Evolutionary conservation across 768 basidiomycete species (phyloP).

Genomic region (Leccinum barrowsii): DNA sequence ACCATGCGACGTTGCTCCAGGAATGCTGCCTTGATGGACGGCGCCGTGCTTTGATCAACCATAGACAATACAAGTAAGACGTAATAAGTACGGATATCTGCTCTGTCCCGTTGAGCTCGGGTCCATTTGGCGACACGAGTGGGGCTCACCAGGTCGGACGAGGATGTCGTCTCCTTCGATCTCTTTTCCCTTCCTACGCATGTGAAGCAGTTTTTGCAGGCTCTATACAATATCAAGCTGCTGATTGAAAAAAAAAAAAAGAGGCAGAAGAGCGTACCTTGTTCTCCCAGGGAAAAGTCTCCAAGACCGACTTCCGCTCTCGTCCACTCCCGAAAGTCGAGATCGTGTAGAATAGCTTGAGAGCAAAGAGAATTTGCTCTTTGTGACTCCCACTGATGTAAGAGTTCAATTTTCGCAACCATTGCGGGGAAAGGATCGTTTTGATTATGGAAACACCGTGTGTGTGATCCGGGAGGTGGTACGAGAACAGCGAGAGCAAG

Average conservation of each 20-base stretch:
- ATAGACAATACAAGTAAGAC: constrained; percentile 73
- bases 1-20: constrained; percentile 67
- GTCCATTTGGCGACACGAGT: background rate
- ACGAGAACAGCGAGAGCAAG: constrained; percentile 58
- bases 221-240: constrained; percentile 37
- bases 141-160: constrained; percentile 51
- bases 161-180: constrained; percentile 40
- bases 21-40: constrained; percentile 58
- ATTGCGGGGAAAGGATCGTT: constrained; percentile 51
- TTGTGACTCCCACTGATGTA: constrained; percentile 61
- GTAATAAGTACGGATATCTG: constrained; percentile 80
- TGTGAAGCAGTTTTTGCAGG: constrained; percentile 61
- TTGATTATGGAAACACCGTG: constrained; percentile 63
- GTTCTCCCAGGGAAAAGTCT: constrained; percentile 74
- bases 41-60: constrained; percentile 44
- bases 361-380: constrained; percentile 60
- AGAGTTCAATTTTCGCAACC: constrained; percentile 54
- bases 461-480: constrained; percentile 65
- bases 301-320: constrained; percentile 59
- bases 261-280: constrained; percentile 46
- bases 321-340: constrained; percentile 62
- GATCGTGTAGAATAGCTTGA: constrained; percentile 62
- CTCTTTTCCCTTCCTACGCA: constrained; percentile 60
- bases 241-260: background rate
- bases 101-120: constrained; percentile 2